Evolutionary conservation across 305 asterid species (phyloP).

Genomic region (Solanum hybrid): DNA sequence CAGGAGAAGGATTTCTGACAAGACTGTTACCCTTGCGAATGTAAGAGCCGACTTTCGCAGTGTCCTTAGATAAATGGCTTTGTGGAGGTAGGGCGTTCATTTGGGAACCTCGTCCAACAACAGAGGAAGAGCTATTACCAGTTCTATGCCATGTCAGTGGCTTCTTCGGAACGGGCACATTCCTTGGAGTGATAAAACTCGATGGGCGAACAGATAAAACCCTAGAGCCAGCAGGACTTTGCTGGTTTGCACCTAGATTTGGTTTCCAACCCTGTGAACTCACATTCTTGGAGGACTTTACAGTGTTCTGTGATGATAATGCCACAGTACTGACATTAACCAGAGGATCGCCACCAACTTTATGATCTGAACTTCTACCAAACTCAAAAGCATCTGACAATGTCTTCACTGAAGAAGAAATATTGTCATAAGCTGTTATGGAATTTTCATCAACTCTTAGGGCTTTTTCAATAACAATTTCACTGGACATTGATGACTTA

Average conservation of each 20-base stretch:
- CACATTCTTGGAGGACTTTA: slow-evolving; percentile 25
- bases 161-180: slow-evolving; percentile 26
- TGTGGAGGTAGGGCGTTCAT: slow-evolving; percentile 28
- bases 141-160: slow-evolving; percentile 86
- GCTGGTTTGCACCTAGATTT: slow-evolving; percentile 30
- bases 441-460: slow-evolving; percentile 17
- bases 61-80: slow-evolving; percentile 26
- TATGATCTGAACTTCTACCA: slow-evolving; percentile 13
- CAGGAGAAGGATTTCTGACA: slow-evolving; percentile 49
- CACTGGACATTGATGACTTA: slow-evolving; percentile 23
- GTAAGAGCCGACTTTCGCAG: slow-evolving; percentile 37
- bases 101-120: slow-evolving; percentile 26
- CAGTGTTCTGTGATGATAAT: slow-evolving; percentile 19
- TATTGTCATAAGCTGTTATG: slow-evolving; percentile 22
- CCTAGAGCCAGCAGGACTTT: slow-evolving; percentile 27
- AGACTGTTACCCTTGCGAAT: slow-evolving; percentile 82
- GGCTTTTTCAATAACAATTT: slow-evolving; percentile 19
- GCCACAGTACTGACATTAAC: slow-evolving; percentile 14
- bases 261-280: slow-evolving; percentile 28
- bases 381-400: slow-evolving; percentile 11
- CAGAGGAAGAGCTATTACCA: slow-evolving; percentile 27
- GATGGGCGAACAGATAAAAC: slow-evolving; percentile 32
- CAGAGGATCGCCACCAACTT: background rate
- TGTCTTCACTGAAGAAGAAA: slow-evolving; percentile 14
- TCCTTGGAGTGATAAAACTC: slow-evolving; percentile 26